These are phyloP conservation scores for Phytopythium helicoides DNA, from an alignment of 352 stramenopile species.

Conservation along the genomic window DNA sequence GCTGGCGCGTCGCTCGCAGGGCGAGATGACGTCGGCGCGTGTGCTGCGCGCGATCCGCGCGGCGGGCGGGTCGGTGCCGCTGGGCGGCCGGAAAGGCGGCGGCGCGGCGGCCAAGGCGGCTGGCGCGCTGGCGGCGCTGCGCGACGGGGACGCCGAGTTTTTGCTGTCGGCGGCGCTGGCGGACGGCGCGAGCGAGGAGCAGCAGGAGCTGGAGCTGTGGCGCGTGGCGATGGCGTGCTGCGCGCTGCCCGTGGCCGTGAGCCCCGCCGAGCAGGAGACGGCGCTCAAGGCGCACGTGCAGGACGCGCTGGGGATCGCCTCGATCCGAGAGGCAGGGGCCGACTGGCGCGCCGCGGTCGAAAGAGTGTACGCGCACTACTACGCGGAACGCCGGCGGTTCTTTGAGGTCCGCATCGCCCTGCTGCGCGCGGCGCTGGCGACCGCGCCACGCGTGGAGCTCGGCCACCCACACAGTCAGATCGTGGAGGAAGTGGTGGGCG, in stretches of 20 bases:
- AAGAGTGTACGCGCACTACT: slow-evolving; percentile 30
- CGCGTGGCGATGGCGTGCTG: slow-evolving; percentile 22
- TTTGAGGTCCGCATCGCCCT: slow-evolving; percentile 61
- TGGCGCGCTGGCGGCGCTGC: slow-evolving; percentile 9
- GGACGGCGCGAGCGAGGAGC: slow-evolving; percentile 3
- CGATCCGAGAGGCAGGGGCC: slow-evolving; percentile 1
- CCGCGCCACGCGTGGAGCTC: too few species aligned
- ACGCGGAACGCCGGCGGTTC: slow-evolving; percentile 35
- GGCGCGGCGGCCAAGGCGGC: slow-evolving; percentile 17
- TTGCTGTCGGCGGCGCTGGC: slow-evolving; percentile 1
- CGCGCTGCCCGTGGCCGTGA: slow-evolving; percentile 27
- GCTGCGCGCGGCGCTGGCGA: slow-evolving; percentile 23
- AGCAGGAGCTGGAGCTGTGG: slow-evolving; percentile 16
- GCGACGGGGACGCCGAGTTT: neutral
- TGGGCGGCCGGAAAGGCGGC: slow-evolving; percentile 31
- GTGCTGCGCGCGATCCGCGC: slow-evolving; percentile 44
- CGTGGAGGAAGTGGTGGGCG: slow-evolving; percentile 37
- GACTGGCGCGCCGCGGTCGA: slow-evolving; percentile 22
- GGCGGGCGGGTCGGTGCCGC: slow-evolving; percentile 42
- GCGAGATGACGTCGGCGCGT: slow-evolving; percentile 26
- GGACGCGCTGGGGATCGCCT: neutral
- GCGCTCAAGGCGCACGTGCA: slow-evolving; percentile 17
- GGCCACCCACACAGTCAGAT: slow-evolving; percentile 1
- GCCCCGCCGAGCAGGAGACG: slow-evolving; percentile 17
- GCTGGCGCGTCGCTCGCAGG: neutral